phyloP scores from a whole-genome alignment of 2,329 filamentous ascomycete genomes.

The Pseudogymnoascus sp. region DNA sequence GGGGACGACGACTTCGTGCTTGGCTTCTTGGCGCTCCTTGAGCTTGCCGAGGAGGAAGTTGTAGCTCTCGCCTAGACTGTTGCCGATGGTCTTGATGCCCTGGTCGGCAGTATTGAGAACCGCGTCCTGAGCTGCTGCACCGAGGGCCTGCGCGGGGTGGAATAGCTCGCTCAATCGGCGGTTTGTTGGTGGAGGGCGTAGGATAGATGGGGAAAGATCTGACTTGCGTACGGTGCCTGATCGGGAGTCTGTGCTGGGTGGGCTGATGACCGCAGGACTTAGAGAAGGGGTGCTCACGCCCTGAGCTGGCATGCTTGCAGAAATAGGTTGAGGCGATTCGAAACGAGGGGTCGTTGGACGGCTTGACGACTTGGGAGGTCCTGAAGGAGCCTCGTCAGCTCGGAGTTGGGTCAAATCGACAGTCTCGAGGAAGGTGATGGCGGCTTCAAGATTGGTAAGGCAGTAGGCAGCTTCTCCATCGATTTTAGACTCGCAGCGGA shows the following conservation, averaged over 20 bases:
- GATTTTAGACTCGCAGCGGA: constrained; percentile 77
- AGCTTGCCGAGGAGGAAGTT: constrained; percentile 87
- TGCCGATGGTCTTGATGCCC: constrained; percentile 84
- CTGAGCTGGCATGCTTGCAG: constrained; percentile 30
- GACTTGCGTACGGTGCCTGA: constrained; percentile 21
- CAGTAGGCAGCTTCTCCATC: constrained; percentile 95
- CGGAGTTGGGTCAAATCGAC: constrained; percentile 87
- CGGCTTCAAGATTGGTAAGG: constrained; percentile 89
- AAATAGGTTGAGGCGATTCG: constrained; percentile 24
- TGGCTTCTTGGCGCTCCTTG: constrained; percentile 58
- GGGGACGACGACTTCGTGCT: constrained; percentile 56
- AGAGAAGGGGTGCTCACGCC: constrained; percentile 17
- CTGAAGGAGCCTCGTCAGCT: constrained; percentile 67
- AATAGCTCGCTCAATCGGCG: constrained; percentile 79
- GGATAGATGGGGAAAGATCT: constrained; percentile 19
- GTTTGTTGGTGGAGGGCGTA: constrained; percentile 20
- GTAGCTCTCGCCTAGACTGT: constrained; percentile 84
- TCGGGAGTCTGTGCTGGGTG: constrained; percentile 30
- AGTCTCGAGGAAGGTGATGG: constrained; percentile 89
- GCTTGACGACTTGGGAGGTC: constrained; percentile 53
- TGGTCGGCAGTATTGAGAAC: constrained; percentile 87
- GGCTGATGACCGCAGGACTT: constrained; percentile 20
- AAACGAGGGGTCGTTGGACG: constrained; percentile 42
- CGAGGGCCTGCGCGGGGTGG: constrained; percentile 72
- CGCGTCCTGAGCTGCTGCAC: constrained; percentile 77